Conservation (phyloP, 1,284 basidiomycete genomes). For the Leccinum griseonigrum region DNA sequence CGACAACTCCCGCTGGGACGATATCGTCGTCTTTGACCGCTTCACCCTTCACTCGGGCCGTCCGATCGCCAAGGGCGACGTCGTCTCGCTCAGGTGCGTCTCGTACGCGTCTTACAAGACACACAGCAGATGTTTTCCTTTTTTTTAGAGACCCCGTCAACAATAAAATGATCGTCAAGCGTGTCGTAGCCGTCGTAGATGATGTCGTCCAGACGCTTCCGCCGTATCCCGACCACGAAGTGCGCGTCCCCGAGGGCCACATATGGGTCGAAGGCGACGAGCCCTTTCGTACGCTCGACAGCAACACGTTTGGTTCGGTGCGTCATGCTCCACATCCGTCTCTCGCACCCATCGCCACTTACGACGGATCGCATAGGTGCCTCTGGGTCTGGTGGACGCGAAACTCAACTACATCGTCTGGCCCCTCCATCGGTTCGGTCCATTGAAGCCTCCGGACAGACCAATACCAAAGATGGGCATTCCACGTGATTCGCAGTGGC, state of each 20-base stretch:
- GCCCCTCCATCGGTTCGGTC: slow-evolving; percentile 57
- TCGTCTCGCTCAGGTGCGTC: slow-evolving; percentile 58
- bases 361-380: slow-evolving; percentile 42
- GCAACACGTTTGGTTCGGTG: slow-evolving; percentile 72
- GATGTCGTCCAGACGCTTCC: slow-evolving; percentile 66
- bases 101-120: background rate
- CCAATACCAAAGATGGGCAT: slow-evolving; percentile 20
- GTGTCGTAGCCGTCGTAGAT: slow-evolving; percentile 64
- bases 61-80: slow-evolving; percentile 55
- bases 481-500: slow-evolving; percentile 40
- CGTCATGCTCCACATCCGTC: slow-evolving; percentile 11
- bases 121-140: background rate
- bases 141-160: slow-evolving; percentile 57
- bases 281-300: slow-evolving; percentile 55
- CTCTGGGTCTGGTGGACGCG: slow-evolving; percentile 60
- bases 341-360: background rate
- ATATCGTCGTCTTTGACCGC: slow-evolving; percentile 64
- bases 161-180: slow-evolving; percentile 57
- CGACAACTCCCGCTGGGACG: slow-evolving; percentile 56
- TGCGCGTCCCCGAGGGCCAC: slow-evolving; percentile 58
- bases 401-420: slow-evolving; percentile 59
- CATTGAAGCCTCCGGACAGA: slow-evolving; percentile 30
- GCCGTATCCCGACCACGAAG: slow-evolving; percentile 61
- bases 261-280: slow-evolving; percentile 70
- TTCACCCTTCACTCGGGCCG: slow-evolving; percentile 38